Evolutionary conservation across 2,329 filamentous ascomycete genomes (phyloP), one percentile per base, ranked within the genome.

Genomic region (Diplodia corticola): DNA sequence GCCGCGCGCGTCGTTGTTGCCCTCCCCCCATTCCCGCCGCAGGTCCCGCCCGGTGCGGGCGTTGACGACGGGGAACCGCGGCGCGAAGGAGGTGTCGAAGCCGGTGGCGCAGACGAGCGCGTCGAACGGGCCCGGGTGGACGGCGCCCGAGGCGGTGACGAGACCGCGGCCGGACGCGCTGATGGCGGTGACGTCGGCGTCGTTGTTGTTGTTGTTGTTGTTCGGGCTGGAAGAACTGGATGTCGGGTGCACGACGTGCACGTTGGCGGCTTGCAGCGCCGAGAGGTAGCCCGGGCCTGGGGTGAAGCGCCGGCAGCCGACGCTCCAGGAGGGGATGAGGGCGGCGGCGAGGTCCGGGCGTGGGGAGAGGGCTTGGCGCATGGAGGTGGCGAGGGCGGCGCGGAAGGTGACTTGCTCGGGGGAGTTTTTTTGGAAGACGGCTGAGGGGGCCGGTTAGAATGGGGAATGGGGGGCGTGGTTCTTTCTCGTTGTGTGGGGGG

Each of bases 241-340:
- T 7, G 48, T 3, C 0, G 48, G 48, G 13, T 66, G 67, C 30
- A 70, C 64, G 28, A 66, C 63, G 0, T 67, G 69, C 1, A 76
- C 74, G 37, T 76, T 76, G 35, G 73, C 69, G 30, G 74, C 69
- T 2, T 73, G 71, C 4, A 76, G 63, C 5, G 74, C 73, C 55
- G 75, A 73, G 17, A 76, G 71, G 63, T 74, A 76, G 10, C 75
- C 74, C 26, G 75, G 74, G 10, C 73, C 74, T 0, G 75, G 74
- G 1, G 73, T 74, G 26, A 75, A 74, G 40, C 74, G 68, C 30
- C 75, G 69, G 60, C 75, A 76, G 20, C 69, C 68, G 22, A 63
- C 63, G 83, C 85, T 69, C 65, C 69, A 70, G 20, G 78, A 78
- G 2, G 81, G 82, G 33, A 83, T 81, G 63, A 84, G 78, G 48